Evolutionary conservation across 495 filamentous ascomycete genomes (phyloP).

Genomic region (Neurospora cerealis): DNA sequence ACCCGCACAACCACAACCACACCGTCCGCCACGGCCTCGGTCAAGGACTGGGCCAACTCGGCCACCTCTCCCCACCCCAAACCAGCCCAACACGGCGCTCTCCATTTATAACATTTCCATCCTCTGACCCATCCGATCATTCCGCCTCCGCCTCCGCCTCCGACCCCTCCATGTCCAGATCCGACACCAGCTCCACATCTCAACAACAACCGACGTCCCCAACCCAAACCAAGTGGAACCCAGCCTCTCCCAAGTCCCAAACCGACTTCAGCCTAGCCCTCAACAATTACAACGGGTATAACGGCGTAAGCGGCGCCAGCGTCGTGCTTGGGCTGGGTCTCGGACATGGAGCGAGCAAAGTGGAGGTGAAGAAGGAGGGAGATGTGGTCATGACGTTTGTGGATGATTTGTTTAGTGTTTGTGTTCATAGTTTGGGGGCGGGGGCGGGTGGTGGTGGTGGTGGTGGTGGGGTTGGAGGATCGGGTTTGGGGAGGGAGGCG

Average conservation of each 20-base stretch:
- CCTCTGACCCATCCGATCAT: neutral
- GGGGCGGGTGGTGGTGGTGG: neutral
- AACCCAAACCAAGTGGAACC: neutral
- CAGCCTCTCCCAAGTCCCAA: neutral
- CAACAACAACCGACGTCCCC: neutral
- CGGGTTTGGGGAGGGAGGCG: neutral
- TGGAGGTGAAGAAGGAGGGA: slow-evolving; percentile 15
- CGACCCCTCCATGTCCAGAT: neutral
- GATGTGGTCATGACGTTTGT: slow-evolving; percentile 27
- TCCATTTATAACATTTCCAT: neutral
- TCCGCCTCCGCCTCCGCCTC: neutral
- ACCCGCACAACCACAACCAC: neutral
- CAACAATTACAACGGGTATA: neutral
- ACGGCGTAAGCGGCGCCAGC: neutral
- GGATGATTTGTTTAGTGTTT: slow-evolving; percentile 27
- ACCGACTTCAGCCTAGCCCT: neutral
- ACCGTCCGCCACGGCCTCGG: neutral
- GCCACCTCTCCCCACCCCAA: neutral
- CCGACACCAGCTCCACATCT: neutral
- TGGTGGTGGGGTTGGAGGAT: no score
- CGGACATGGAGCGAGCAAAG: neutral
- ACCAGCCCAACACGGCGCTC: neutral
- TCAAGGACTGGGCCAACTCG: neutral
- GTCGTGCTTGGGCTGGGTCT: neutral
- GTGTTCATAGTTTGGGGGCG: slow-evolving; percentile 14